A percentile compares a stretch with the other conserved stretches of the same genome.
phyloP scores from a whole-genome alignment of 2,329 filamentous ascomycete genomes.

The Talaromyces albobiverticillius region DNA sequence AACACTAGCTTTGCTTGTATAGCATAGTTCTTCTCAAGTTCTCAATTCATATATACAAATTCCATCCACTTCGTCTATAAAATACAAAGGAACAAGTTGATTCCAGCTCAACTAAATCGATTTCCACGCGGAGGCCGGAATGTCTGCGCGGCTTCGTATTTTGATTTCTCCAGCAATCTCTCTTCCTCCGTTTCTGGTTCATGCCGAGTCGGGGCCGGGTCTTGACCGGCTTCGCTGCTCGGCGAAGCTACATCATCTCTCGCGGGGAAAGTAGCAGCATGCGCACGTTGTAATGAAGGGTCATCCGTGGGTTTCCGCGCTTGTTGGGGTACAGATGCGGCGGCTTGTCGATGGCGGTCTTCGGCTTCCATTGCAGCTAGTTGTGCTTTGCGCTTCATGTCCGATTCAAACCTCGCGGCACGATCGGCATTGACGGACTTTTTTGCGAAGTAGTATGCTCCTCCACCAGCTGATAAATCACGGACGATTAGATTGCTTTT shows the following conservation, averaged over 20 bases:
- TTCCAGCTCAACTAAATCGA: conserved; percentile 62
- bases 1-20: not conserved
- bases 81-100: not conserved
- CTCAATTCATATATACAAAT: not conserved
- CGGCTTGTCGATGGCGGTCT: conserved; percentile 29
- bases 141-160: conserved; percentile 78
- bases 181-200: conserved; percentile 69
- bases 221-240: conserved; percentile 68
- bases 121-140: conserved; percentile 81
- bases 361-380: conserved; percentile 34
- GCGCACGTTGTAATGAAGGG: conserved; percentile 34
- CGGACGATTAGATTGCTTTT: not conserved
- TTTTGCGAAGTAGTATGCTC: conserved; percentile 96
- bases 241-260: conserved; percentile 59
- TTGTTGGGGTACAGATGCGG: conserved; percentile 13
- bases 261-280: conserved; percentile 27
- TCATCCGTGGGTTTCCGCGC: conserved; percentile 22
- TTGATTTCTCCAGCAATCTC: conserved; percentile 72
- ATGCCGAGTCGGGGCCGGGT: conserved; percentile 84
- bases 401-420: conserved; percentile 65
- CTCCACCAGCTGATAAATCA: conserved; percentile 68
- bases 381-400: conserved; percentile 57
- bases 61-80: not conserved
- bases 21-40: not conserved
- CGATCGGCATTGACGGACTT: conserved; percentile 89